phyloP scores from a whole-genome alignment of 108 stramenopile species.

The Cyclotella choctawhatcheeana region DNA sequence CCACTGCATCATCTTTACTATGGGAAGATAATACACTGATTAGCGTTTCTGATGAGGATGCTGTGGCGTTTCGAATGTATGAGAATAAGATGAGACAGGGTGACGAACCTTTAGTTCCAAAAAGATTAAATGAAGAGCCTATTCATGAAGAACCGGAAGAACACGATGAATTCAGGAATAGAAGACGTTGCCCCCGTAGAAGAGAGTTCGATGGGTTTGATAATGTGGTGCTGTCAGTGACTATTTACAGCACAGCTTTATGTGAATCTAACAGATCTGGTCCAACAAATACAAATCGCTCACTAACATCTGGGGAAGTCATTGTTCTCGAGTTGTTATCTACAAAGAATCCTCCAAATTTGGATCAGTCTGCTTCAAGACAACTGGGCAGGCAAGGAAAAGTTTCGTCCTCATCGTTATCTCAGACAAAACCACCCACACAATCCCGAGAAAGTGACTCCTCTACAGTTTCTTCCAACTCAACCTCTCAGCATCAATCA shows the following conservation, averaged over 20 bases:
- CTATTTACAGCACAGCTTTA: constrained; percentile 26
- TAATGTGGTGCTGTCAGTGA: constrained; percentile 46
- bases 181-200: constrained; percentile 9
- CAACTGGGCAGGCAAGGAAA: neutral
- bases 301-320: constrained; percentile 32
- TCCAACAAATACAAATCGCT: neutral
- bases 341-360: constrained; percentile 35
- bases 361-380: neutral
- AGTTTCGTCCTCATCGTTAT: neutral
- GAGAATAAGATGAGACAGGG: constrained; percentile 1
- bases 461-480: neutral
- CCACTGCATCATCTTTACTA: constrained; percentile 47
- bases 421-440: neutral
- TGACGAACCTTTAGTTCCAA: neutral
- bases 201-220: constrained; percentile 47
- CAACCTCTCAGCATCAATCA: neutral
- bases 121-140: neutral
- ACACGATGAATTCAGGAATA: constrained; percentile 9
- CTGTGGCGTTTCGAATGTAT: constrained; percentile 27
- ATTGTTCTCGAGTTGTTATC: constrained; percentile 47
- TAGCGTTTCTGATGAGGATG: constrained; percentile 48
- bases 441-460: neutral
- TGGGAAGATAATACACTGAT: constrained; percentile 53
- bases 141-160: neutral
- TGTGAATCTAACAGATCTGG: neutral